A percentile compares a stretch with the other conserved stretches of the same genome.
phyloP scores from a whole-genome alignment of 805 yeast genomes.

The Yamadazyma laniorum region DNA sequence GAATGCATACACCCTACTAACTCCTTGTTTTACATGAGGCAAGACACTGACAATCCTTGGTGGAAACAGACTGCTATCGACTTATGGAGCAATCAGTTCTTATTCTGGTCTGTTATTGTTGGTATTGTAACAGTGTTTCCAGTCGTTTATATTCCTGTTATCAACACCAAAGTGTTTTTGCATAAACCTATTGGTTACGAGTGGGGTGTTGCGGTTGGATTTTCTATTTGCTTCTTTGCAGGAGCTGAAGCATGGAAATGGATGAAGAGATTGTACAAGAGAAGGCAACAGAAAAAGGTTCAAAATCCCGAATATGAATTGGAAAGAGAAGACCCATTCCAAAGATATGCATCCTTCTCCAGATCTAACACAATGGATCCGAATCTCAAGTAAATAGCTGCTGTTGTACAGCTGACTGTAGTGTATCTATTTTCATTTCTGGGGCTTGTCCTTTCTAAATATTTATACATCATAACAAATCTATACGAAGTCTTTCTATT shows the following conservation, averaged over 20 bases:
- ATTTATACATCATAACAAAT: no score
- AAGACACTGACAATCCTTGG: conserved; percentile 36
- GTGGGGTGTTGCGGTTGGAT: conserved; percentile 39
- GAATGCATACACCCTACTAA: conserved; percentile 38
- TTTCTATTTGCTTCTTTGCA: conserved; percentile 26
- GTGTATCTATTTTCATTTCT: no score
- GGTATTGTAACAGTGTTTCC: conserved; percentile 39
- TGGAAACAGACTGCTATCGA: conserved; percentile 35
- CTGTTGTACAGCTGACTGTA: no score
- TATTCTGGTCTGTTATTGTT: conserved; percentile 38
- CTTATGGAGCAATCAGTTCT: conserved; percentile 35
- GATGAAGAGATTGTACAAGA: conserved; percentile 33
- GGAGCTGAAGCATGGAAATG: conserved; percentile 41
- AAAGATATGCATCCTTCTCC: conserved; percentile 40
- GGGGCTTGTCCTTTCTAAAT: neutral
- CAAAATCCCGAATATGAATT: conserved; percentile 37
- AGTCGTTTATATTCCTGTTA: conserved; percentile 40
- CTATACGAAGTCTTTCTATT: no score
- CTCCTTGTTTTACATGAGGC: conserved; percentile 38
- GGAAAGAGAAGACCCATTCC: conserved; percentile 40
- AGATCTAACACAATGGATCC: conserved; percentile 34
- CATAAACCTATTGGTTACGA: conserved; percentile 39
- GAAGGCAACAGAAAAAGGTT: conserved; percentile 18
- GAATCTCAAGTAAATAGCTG: neutral
- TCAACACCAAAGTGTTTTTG: conserved; percentile 37